A percentile compares a stretch with the other conserved stretches of the same genome.
Evolutionary conservation across 129 eudicot genomes (phyloP).

Genomic region (Flaveria ramosissima): DNA sequence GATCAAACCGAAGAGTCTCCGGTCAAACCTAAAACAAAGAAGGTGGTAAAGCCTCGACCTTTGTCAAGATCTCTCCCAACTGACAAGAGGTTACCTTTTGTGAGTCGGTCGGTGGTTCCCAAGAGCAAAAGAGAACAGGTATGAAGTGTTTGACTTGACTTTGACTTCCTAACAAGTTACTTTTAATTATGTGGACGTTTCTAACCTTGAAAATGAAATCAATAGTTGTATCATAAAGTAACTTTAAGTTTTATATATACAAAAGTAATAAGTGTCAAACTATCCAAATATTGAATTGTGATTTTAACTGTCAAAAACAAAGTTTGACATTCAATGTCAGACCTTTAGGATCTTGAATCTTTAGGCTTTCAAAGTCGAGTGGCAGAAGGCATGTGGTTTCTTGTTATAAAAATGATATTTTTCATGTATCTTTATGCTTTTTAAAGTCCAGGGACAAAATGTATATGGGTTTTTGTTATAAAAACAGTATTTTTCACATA

Average conservation of each 20-base stretch:
- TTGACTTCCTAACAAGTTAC: not conserved
- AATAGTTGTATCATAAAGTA: not conserved
- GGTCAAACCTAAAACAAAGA: slow-evolving; percentile 50
- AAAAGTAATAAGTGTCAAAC: not conserved
- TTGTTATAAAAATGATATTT: not conserved
- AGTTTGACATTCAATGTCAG: not conserved
- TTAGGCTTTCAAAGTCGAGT: not conserved
- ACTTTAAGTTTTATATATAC: not conserved
- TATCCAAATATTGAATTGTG: not conserved
- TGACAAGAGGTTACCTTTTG: slow-evolving; percentile 51
- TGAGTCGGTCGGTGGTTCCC: slow-evolving; percentile 46
- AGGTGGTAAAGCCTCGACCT: slow-evolving; percentile 42
- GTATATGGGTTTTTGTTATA: not conserved
- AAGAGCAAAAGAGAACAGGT: slow-evolving; percentile 84
- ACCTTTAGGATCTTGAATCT: not conserved
- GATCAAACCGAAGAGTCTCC: slow-evolving; percentile 38
- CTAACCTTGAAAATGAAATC: not conserved
- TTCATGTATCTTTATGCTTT: too few relatives aligned
- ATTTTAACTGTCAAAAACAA: not conserved
- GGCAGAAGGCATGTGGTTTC: not conserved
- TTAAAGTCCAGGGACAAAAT: not conserved
- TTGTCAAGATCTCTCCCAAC: slow-evolving; percentile 50
- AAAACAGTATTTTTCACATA: not conserved
- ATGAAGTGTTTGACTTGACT: slow-evolving; percentile 16
- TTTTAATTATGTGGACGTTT: not conserved